phyloP scores from a whole-genome alignment of 257 asterid species.

The Fraxinus anomala region DNA sequence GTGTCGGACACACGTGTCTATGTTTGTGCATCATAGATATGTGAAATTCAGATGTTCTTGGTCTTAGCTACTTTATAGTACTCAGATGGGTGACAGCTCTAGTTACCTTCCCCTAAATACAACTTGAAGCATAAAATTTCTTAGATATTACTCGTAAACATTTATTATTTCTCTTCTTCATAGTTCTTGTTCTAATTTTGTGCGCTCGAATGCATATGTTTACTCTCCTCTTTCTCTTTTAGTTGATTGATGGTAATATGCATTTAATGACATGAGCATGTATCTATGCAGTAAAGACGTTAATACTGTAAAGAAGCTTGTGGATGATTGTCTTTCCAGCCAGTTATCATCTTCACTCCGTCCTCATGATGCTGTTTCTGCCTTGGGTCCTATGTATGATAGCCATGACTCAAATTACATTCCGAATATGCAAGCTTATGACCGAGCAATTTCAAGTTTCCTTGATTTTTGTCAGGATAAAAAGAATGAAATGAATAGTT shows the following conservation, averaged over 20 bases:
- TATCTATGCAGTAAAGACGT: conserved; percentile 85
- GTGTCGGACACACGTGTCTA: too few species aligned
- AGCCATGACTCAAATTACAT: conserved; percentile 78
- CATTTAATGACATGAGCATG: conserved; percentile 6
- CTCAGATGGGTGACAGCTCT: background rate
- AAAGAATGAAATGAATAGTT: conserved; percentile 85
- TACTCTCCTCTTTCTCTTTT: background rate
- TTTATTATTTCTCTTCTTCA: background rate
- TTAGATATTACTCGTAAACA: background rate
- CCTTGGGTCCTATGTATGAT: conserved; percentile 93
- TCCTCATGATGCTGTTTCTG: conserved; percentile 99
- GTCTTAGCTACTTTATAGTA: background rate
- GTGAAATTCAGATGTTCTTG: background rate
- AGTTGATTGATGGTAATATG: conserved; percentile 15
- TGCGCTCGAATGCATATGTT: background rate
- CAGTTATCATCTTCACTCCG: conserved; percentile 83
- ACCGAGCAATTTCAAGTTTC: conserved; percentile 57
- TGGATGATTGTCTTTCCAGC: conserved; percentile 78
- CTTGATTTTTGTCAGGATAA: conserved; percentile 74
- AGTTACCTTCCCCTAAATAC: background rate
- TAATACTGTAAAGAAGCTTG: conserved; percentile 87
- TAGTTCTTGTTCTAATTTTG: background rate
- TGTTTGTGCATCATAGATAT: too few species aligned
- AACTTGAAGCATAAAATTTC: background rate
- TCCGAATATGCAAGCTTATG: conserved; percentile 83